Base-by-base conservation (phyloP, 805 yeast species). In the Candida incommunis region DNA sequence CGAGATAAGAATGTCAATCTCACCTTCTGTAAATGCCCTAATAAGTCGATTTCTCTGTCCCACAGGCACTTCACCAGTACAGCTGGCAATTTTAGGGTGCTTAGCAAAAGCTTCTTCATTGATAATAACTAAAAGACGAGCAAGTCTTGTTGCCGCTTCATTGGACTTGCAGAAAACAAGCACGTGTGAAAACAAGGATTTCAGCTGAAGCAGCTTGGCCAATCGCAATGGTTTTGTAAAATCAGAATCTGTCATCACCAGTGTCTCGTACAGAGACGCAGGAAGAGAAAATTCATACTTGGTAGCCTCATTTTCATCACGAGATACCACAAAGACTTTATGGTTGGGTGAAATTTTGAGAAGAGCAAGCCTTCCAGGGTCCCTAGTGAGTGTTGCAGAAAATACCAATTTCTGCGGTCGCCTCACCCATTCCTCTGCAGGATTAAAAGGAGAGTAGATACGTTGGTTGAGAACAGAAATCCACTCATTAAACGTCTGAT, bases 401-500 rank as follows among this genome's bases (percentile, higher is more conserved):
- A 92, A 86, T 2, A 92, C 71, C 60, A 90, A 69, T 53, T 88
- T 74, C 65, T 66, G 80, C 57, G 63, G 78, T 61, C 61, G 59
- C n/a, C 64, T 46, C n/a, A 25, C 37, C 64, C 59, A 57, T n/a
- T 23, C 40, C 21, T 35, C 49, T 2, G 44, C 41, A 1, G 51
- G 55, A 27, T 41, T 41, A 20, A 18, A 24, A 4, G 48, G 47
- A 1, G 23, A 41, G 0, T 51, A 54, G 21, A 46, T 42, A 1
- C 56, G 51, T 43, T 43, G 45, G 41, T 57, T 56, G 4, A 68
- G 41, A 67, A 69, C 53, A 57, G 71, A 68, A 64, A 83, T 73
- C 99, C 99, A 92, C 59, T 87, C 86, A 63, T 92, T 96, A 62
- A 86, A 92, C 13, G 83, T 76, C 60, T 92, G 96, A 56, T 85